Evolutionary conservation across 495 filamentous ascomycete genomes (phyloP).

Genomic region (Chaetomium tenue): DNA sequence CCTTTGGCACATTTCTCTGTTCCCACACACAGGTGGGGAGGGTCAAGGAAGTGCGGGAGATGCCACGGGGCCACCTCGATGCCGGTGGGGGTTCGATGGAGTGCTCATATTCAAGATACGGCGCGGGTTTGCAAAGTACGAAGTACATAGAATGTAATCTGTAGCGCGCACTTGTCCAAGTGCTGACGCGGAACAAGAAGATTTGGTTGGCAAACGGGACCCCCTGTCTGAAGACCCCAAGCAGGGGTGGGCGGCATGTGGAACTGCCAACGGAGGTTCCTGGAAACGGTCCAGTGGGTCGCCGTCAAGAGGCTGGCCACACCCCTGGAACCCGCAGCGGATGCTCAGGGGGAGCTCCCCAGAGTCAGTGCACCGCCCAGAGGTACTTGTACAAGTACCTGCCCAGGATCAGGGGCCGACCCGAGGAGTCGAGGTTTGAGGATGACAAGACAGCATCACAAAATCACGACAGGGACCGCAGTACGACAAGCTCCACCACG

Average conservation of each 20-base stretch:
- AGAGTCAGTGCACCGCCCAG: not conserved
- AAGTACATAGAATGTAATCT: no score
- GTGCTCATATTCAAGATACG: not conserved
- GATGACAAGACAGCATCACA: conserved; percentile 7
- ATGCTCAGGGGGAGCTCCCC: not conserved
- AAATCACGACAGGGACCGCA: conserved; percentile 3
- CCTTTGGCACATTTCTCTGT: conserved; percentile 2
- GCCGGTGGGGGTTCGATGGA: not conserved
- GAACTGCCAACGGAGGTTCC: conserved; percentile 15
- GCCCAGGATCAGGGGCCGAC: conserved; percentile 12
- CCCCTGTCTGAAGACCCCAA: not conserved
- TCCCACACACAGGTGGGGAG: not conserved
- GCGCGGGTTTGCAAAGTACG: conserved; percentile 3
- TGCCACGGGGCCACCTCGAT: no score
- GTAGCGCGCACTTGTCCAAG: conserved; percentile 1
- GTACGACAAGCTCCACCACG: conserved; percentile 10
- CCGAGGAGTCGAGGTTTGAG: conserved; percentile 1
- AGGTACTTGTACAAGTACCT: not conserved
- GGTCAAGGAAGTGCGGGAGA: not conserved
- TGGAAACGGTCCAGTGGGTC: conserved; percentile 20
- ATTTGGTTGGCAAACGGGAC: not conserved
- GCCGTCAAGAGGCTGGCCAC: conserved; percentile 2
- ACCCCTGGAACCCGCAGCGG: not conserved
- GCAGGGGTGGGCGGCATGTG: conserved; percentile 5
- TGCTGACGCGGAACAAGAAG: conserved; percentile 8